Percentiles rank a stretch among this genome's conserved stretches.
Evolutionary conservation across 2,329 filamentous ascomycete genomes (phyloP).

Genomic region (Monosporascus ibericus): DNA sequence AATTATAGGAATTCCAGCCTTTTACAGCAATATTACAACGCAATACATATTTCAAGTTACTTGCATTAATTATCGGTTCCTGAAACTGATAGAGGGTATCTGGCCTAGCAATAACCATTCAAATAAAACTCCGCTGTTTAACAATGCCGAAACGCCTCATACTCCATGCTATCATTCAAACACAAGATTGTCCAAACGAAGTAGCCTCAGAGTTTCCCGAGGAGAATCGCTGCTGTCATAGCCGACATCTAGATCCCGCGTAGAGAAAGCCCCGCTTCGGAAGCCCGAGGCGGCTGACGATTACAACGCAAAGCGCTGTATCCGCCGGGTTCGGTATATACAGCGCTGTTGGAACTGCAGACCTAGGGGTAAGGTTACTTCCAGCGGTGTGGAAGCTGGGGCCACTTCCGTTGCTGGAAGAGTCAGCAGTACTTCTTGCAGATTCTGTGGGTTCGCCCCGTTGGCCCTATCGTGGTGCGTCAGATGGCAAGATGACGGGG

Average conservation of each 20-base stretch:
- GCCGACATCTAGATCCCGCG: background rate
- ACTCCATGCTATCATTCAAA: background rate
- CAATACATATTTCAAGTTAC: too few species aligned
- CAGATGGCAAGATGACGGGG: constrained; percentile 3
- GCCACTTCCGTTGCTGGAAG: too few species aligned
- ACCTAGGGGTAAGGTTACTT: too few species aligned
- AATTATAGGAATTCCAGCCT: too few species aligned
- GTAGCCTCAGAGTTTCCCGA: background rate
- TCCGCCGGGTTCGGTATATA: too few species aligned
- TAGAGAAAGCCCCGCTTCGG: background rate
- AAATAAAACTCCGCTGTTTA: background rate
- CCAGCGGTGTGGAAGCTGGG: too few species aligned
- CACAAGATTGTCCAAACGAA: background rate
- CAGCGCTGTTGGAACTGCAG: too few species aligned
- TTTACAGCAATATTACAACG: too few species aligned
- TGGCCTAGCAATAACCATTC: background rate
- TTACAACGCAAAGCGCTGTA: background rate
- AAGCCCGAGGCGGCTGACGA: background rate
- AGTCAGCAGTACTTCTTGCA: too few species aligned
- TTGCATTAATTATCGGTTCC: too few species aligned
- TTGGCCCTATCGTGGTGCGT: background rate
- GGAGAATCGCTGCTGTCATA: background rate
- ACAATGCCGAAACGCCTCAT: background rate
- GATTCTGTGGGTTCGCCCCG: background rate
- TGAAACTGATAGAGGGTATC: background rate